Base-by-base conservation (phyloP, 2,329 filamentous ascomycete species). In the Akanthomyces lecanii region DNA sequence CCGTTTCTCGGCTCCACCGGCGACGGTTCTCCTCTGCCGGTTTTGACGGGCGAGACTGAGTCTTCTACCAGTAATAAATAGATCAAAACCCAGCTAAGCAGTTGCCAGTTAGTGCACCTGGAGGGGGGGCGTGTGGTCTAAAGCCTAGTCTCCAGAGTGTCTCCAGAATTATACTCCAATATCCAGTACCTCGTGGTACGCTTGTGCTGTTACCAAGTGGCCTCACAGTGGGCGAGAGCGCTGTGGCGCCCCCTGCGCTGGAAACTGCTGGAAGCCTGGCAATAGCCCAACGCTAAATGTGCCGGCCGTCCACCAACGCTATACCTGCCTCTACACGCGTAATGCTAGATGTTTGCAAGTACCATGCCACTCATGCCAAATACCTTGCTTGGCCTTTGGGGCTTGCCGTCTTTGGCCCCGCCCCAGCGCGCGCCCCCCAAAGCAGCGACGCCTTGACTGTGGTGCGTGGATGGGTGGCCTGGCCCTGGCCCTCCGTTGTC, bases 241-340 rank as follows among this genome's bases (percentile, higher is more conserved):
- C 12, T 55, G 38, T 40, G 53, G 53, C 53, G 28, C 40, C 50
- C 38, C 40, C 40, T 40, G 44, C 51, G 59, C 42, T 61, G 59
- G 59, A 61, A 61, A 61, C 44, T 55, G 50, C 23, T 61, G 38
- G 59, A 61, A 55, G 23, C 58, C 16, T 33, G 14, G 21, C 21
- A 21, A 21, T 21, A 1, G 25, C 52, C 36, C 52, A 42, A 25
- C 52, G 54, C 40, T 44, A 36, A 36, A 11, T 36, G 7, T 36
- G 16, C 38, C 38, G 16, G 38, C 38, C 38, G 38, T 40, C 38
- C 38, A 40, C 14, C 38, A 10, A 28, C 25, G 14, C 12, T 18
- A 10, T 55, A 55, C 52, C 28, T 44, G 10, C n/a, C 7, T 30
- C 23, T 5, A 25, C 36, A 14, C 14, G 16, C 23, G 25, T 12